A percentile compares a stretch with the other conserved stretches of the same genome.
phyloP scores from a whole-genome alignment of 257 asterid genomes.

The Nicotiana otophora region DNA sequence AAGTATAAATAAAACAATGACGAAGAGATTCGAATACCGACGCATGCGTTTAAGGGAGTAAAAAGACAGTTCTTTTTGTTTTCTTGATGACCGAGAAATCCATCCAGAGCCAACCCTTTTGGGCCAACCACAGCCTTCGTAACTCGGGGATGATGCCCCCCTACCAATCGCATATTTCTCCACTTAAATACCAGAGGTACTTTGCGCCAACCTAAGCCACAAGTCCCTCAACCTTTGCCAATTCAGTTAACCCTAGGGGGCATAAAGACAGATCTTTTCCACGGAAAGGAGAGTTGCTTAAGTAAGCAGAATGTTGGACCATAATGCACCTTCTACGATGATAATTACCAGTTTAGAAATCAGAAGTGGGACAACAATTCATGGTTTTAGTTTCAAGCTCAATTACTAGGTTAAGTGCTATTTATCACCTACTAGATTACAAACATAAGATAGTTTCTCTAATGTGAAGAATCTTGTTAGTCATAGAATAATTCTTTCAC shows the following conservation, averaged over 20 bases:
- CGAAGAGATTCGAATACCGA: background rate
- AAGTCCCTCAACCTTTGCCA: too few species aligned
- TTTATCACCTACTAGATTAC: background rate
- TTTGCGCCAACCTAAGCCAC: too few species aligned
- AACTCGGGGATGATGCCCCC: too few species aligned
- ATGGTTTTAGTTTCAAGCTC: background rate
- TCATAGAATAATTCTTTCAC: background rate
- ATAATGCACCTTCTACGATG: background rate
- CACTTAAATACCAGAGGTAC: too few species aligned
- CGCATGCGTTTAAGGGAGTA: background rate
- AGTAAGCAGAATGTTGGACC: background rate
- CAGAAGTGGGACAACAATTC: background rate
- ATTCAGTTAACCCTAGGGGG: too few species aligned
- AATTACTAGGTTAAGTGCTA: background rate
- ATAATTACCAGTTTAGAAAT: background rate
- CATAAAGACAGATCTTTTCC: background rate
- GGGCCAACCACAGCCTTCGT: too few species aligned
- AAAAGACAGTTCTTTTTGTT: background rate
- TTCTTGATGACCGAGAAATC: too few species aligned
- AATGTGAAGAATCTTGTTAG: background rate
- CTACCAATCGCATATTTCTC: too few species aligned
- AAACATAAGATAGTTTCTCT: background rate
- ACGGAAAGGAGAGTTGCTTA: background rate
- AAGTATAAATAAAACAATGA: background rate
- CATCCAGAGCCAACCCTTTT: too few species aligned